Conservation (phyloP, 768 basidiomycete species). For the Jaapia argillacea region DNA sequence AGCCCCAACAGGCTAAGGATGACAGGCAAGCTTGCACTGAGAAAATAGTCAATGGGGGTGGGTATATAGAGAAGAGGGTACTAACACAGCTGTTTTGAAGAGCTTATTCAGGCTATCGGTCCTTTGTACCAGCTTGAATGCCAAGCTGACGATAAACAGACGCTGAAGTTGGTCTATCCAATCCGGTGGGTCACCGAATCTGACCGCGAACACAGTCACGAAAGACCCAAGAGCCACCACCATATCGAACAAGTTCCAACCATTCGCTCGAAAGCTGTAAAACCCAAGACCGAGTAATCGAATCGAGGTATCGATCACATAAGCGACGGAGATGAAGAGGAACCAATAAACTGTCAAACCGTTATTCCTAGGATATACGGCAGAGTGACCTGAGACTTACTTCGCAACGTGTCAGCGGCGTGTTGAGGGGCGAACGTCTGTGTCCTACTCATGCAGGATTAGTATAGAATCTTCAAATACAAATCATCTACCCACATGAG, state of each 20-base stretch:
- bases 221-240: constrained; percentile 74
- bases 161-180: constrained; percentile 63
- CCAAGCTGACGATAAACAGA: constrained; percentile 86
- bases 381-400: constrained; percentile 27
- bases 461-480: not conserved
- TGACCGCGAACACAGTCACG: constrained; percentile 69
- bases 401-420: constrained; percentile 43
- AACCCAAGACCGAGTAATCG: constrained; percentile 82
- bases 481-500: constrained; percentile 51
- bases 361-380: not conserved
- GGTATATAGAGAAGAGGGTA: constrained; percentile 9
- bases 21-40: constrained; percentile 75
- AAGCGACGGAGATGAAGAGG: constrained; percentile 59
- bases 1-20: constrained; percentile 78
- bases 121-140: constrained; percentile 89
- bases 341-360: constrained; percentile 57
- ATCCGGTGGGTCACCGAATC: constrained; percentile 23
- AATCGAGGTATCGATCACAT: constrained; percentile 65
- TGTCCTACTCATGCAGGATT: constrained; percentile 39
- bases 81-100: constrained; percentile 93
- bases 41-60: not conserved
- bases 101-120: constrained; percentile 85
- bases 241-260: constrained; percentile 92
- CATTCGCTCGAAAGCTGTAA: constrained; percentile 76
- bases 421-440: constrained; percentile 55